A percentile compares a stretch with the other conserved stretches of the same genome.
phyloP scores from a whole-genome alignment of 2,329 filamentous ascomycete species.

The Alternaria sp. region DNA sequence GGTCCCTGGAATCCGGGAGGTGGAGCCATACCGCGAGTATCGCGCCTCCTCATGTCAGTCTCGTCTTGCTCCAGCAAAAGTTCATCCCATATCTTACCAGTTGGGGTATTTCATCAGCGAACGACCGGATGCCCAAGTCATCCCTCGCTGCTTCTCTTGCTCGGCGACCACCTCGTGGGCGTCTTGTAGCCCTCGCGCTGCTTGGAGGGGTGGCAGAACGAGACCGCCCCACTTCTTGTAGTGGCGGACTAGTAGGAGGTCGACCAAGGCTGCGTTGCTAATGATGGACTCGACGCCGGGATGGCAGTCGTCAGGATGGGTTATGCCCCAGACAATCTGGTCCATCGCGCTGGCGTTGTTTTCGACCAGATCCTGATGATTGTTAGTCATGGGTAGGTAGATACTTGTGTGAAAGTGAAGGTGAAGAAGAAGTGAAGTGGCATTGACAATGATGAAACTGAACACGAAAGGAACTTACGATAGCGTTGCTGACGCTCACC shows the following conservation, averaged over 20 bases:
- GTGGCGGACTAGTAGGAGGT: slow-evolving; percentile 14
- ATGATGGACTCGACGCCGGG: slow-evolving; percentile 3
- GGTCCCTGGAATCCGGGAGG: background rate
- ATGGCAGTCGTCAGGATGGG: slow-evolving; percentile 1
- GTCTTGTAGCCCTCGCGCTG: background rate
- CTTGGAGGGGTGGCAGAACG: slow-evolving; percentile 8
- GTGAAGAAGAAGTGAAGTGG: background rate
- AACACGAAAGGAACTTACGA: background rate
- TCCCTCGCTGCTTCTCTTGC: background rate
- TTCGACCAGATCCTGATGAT: background rate
- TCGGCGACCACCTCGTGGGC: background rate
- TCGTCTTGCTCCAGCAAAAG: background rate
- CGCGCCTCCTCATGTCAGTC: background rate
- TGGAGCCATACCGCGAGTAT: background rate
- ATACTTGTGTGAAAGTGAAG: background rate
- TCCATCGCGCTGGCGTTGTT: background rate
- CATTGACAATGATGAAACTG: background rate
- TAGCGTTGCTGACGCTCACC: background rate
- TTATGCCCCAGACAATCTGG: slow-evolving; percentile 14
- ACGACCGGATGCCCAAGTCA: background rate
- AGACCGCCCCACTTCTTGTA: slow-evolving; percentile 19
- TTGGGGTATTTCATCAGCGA: slow-evolving; percentile 8
- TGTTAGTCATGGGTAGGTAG: background rate
- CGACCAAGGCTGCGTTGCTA: background rate
- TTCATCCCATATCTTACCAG: background rate